phyloP scores from a whole-genome alignment of 805 yeast genomes.

The Torulaspora maleeae region DNA sequence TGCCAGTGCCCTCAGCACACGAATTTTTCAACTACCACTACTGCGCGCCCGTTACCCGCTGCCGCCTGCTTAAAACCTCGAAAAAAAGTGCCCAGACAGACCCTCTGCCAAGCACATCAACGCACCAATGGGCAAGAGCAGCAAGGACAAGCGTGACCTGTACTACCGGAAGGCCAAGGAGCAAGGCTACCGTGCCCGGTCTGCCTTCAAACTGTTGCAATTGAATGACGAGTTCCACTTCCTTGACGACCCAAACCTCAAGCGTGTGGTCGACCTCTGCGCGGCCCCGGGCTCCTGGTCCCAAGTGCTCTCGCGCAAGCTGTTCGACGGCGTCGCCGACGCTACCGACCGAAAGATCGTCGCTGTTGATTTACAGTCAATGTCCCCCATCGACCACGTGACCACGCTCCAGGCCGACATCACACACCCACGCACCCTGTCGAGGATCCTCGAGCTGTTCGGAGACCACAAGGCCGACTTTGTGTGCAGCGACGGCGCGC shows the following conservation, averaged over 20 bases:
- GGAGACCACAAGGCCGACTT: slow-evolving; percentile 93
- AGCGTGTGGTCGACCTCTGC: slow-evolving; percentile 89
- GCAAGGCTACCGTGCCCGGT: slow-evolving; percentile 96
- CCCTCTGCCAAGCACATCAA: neutral
- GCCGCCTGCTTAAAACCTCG: neutral
- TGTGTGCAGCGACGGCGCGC: slow-evolving; percentile 97
- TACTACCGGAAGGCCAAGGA: slow-evolving; percentile 94
- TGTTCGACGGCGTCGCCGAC: slow-evolving; percentile 42
- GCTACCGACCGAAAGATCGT: slow-evolving; percentile 55
- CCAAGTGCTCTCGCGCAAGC: slow-evolving; percentile 77
- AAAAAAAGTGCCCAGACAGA: neutral
- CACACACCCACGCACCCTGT: slow-evolving; percentile 88
- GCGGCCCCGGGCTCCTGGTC: slow-evolving; percentile 99
- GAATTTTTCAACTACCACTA: neutral
- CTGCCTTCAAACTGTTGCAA: slow-evolving; percentile 91
- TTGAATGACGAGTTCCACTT: slow-evolving; percentile 85
- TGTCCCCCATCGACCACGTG: slow-evolving; percentile 93
- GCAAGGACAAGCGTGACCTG: slow-evolving; percentile 90
- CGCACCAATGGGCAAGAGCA: slow-evolving; percentile 76
- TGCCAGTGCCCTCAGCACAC: neutral
- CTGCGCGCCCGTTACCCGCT: neutral
- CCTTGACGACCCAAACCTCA: slow-evolving; percentile 55
- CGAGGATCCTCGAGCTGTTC: slow-evolving; percentile 69
- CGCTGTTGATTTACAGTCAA: slow-evolving; percentile 94
- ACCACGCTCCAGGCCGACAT: slow-evolving; percentile 92